Conservation (phyloP, 2,329 filamentous ascomycete species). For the Thielaviopsis ethacetica region DNA sequence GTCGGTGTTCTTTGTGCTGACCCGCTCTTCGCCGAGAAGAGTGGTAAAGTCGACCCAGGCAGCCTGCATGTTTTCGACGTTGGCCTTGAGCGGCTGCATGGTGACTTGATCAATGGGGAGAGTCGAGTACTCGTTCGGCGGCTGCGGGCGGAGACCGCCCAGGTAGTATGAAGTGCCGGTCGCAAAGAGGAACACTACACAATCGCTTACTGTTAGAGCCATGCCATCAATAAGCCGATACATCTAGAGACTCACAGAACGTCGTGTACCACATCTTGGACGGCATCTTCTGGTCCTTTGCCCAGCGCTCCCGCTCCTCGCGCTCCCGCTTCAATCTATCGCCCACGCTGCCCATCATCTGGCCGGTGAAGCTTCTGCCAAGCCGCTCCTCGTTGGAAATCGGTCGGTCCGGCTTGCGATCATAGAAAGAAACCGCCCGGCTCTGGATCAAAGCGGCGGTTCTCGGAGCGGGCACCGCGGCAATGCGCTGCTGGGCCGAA, state of each 20-base stretch:
- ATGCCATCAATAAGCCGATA: neutral
- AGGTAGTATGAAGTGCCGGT: conserved; percentile 39
- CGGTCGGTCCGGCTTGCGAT: conserved; percentile 10
- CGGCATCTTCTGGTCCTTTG: conserved; percentile 21
- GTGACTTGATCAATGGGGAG: conserved; percentile 35
- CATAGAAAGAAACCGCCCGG: neutral
- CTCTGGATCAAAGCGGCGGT: neutral
- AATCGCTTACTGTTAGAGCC: conserved; percentile 20
- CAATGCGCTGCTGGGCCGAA: neutral
- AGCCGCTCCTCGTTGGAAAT: conserved; percentile 22
- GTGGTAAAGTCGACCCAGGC: conserved; percentile 53
- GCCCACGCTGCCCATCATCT: conserved; percentile 42
- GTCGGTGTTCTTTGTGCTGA: conserved; percentile 42
- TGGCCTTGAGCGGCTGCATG: conserved; percentile 39
- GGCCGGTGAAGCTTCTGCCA: conserved; percentile 35
- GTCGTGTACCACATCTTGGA: conserved; percentile 34
- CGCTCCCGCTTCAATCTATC: conserved; percentile 37
- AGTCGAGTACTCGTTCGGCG: conserved; percentile 38
- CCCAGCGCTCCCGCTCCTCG: conserved; percentile 35
- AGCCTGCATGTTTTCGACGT: conserved; percentile 47
- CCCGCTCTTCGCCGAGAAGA: conserved; percentile 47
- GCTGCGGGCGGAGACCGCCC: conserved; percentile 37
- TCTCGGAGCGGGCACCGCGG: neutral
- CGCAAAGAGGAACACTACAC: conserved; percentile 35
- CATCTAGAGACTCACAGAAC: conserved; percentile 27